Evolutionary conservation across 2,329 filamentous ascomycete genomes (phyloP), one percentile per base, ranked within the genome.

Genomic region (Trichoderma brevicompactum): DNA sequence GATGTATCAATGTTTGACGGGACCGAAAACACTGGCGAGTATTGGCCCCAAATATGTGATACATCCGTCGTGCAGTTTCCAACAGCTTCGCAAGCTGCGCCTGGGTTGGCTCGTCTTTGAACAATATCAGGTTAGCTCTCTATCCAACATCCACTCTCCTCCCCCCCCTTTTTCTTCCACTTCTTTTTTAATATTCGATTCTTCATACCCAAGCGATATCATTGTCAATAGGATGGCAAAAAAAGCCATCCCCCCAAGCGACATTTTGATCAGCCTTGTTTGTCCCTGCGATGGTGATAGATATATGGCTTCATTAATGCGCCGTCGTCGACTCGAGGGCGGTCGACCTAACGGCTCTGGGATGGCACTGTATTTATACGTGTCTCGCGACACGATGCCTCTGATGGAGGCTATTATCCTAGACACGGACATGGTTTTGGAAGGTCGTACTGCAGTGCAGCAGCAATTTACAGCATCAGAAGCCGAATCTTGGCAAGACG

Each of bases 11-110:
- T 85, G 2, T 85, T 80, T 1, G 90, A 92, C 7, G 88, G 84
- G 0, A 94, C 89, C 1, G 89, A 84, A 77, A 91, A 97, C 79
- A 88, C 96, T 2, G 93, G 92, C 17, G 92, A 90, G 76, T 97
- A 97, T 75, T 94, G 92, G 64, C 93, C 94, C 92, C 92, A 96
- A 64, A 82, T 84, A 69, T 87, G 89, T 1, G 87, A 86, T 50
- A 89, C 83, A 38, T 83, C 75, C 4, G 84, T 77, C 54, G 82
- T 81, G 76, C 90, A 93, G 59, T 66, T 72, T 13, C 70, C 75
- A 15, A 70, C 68, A 6, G 60, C 61, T 55, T 76, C 70, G 41
- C 73, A 76, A 17, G 69, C 69, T 44, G 67, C 3, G 2, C 38
- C 23, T 46, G 43, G 34, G 38, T 36, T 49, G 48, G 41, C 15